Base-by-base conservation (phyloP, 148 eudicot genomes). In the Limonium bicolor region DNA sequence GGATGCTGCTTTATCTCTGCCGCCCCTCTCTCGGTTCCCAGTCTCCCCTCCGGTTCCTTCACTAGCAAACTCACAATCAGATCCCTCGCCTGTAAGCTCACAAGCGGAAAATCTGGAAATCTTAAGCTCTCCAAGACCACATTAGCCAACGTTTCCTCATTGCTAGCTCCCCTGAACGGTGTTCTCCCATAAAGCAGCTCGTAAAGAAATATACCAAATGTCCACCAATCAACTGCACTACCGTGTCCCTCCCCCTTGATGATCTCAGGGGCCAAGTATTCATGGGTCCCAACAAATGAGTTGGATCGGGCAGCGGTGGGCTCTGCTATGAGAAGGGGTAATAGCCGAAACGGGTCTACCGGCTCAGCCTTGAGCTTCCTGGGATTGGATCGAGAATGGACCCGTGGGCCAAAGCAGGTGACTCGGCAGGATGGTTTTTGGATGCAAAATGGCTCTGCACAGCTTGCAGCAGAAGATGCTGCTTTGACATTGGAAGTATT, bases 201-300 rank as follows among this genome's bases (percentile, higher is more conserved):
- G 28, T 79, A 87, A 1, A 87, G 73, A 35, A 87, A 83, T 9
- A 87, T 58, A 7, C 96, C 96, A 13, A 76, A 72, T 0, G 94
- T 87, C 96, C 96, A 87, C 96, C 96, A 87, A 63, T 87, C 96
- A 21, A 87, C 96, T 5, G 96, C 94, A 38, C 94, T 82, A 41
- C 96, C 96, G 34, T 87, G 96, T 25, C 94, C 96, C 40, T 87
- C 94, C 14, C 94, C 94, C 65, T 78, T 78, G 50, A 86, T 78
- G 44, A 85, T 85, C 57, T 85, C 95, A 0, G 95, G 95, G 54
- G 95, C 92, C 53, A 85, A 68, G 41, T 87, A 87, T 54, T 87
- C 96, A 36, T 87, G 96, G 36, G 96, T 87, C n/a, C 96, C 96
- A 5, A 87, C 96, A 37, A 87, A 87, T 0, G 96, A 87, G 61